phyloP scores from a whole-genome alignment of 768 basidiomycete species.

The Podaxis sp. region DNA sequence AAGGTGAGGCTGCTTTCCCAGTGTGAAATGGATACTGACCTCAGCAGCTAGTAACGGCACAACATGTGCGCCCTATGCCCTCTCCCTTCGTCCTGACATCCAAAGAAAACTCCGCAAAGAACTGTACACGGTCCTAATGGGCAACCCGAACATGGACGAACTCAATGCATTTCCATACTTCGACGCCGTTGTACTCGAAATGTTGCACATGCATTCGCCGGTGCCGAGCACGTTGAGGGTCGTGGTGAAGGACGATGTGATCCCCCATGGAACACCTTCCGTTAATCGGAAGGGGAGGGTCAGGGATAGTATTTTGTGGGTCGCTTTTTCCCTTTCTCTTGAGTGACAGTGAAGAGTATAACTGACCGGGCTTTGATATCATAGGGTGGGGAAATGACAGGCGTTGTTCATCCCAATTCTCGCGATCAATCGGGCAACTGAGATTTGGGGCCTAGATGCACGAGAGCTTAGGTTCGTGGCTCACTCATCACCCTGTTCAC shows the following conservation, averaged over 20 bases:
- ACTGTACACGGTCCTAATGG: conserved; percentile 46
- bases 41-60: conserved; percentile 35
- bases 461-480: conserved; percentile 52
- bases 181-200: conserved; percentile 62
- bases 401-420: conserved; percentile 49
- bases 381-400: conserved; percentile 44
- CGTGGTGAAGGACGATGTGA: conserved; percentile 50
- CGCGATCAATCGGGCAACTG: conserved; percentile 48
- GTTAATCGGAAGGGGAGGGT: conserved; percentile 42
- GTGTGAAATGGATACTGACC: neutral
- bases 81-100: conserved; percentile 45
- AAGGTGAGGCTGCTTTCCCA: conserved; percentile 28
- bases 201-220: conserved; percentile 54
- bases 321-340: neutral
- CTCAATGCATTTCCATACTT: conserved; percentile 67
- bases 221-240: conserved; percentile 42
- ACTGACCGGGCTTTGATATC: too few relatives aligned
- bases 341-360: neutral
- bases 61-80: conserved; percentile 59
- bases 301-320: conserved; percentile 38
- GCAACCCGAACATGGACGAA: conserved; percentile 68
- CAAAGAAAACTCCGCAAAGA: conserved; percentile 63
- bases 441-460: conserved; percentile 65
- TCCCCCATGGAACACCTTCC: conserved; percentile 49
- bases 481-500: neutral